Evolutionary conservation across 805 yeast species (phyloP).

Genomic region (Pichia eremophila): DNA sequence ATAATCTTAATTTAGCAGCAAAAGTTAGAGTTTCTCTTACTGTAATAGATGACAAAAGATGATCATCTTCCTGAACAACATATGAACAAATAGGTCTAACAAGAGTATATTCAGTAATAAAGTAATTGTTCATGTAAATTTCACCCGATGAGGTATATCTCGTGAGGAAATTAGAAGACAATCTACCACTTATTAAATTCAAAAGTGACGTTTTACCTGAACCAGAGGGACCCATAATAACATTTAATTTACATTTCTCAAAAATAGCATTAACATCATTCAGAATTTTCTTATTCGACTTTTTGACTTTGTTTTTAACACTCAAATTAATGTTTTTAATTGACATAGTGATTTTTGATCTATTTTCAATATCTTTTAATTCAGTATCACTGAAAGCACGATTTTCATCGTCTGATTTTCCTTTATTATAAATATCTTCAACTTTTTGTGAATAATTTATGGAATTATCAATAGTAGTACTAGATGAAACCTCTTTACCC

Average conservation of each 20-base stretch:
- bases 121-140: slow-evolving; percentile 32
- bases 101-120: slow-evolving; percentile 19
- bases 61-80: slow-evolving; percentile 75
- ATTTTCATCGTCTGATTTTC: neutral
- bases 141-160: slow-evolving; percentile 31
- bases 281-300: slow-evolving; percentile 27
- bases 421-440: neutral
- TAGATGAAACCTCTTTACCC: slow-evolving; percentile 27
- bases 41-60: slow-evolving; percentile 59
- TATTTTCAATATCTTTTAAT: neutral
- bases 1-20: slow-evolving; percentile 63
- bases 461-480: slow-evolving; percentile 11
- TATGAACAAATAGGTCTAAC: slow-evolving; percentile 50
- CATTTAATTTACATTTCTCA: slow-evolving; percentile 49
- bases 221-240: slow-evolving; percentile 77
- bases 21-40: slow-evolving; percentile 67
- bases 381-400: neutral
- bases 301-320: slow-evolving; percentile 16
- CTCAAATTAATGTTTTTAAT: slow-evolving; percentile 16
- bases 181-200: slow-evolving; percentile 53
- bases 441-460: slow-evolving; percentile 1
- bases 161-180: slow-evolving; percentile 27
- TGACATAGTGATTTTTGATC: slow-evolving; percentile 10
- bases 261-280: slow-evolving; percentile 42
- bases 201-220: slow-evolving; percentile 66